A percentile compares a stretch with the other conserved stretches of the same genome.
Conservation (phyloP, 768 basidiomycete species). For the Suillus variegatus region DNA sequence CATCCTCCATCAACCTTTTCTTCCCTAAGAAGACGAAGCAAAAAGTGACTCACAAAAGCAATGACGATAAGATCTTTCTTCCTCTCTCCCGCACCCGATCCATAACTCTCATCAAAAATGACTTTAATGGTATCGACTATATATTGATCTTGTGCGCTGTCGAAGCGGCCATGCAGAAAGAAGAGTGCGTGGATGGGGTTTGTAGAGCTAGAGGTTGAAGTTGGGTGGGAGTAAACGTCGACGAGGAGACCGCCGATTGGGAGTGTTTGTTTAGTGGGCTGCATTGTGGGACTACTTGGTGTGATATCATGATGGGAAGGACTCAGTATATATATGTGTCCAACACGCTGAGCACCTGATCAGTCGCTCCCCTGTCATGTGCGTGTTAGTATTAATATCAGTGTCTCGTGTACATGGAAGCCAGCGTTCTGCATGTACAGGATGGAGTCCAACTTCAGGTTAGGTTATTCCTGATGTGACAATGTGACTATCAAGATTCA, state of each 20-base stretch:
- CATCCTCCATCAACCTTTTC: too few species aligned
- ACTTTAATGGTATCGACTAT: constrained; percentile 18
- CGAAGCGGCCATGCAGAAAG: constrained; percentile 28
- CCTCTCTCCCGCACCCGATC: constrained; percentile 8
- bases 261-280: neutral
- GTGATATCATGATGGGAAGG: too few species aligned
- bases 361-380: too few species aligned
- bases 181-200: constrained; percentile 29
- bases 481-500: too few species aligned
- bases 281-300: neutral
- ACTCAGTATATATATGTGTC: too few species aligned
- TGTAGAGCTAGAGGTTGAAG: neutral
- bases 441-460: too few species aligned
- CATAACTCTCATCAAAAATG: constrained; percentile 25
- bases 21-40: too few species aligned
- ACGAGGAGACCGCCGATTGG: constrained; percentile 28
- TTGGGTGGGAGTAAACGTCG: constrained; percentile 26
- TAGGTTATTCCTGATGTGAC: too few species aligned
- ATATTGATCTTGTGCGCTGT: constrained; percentile 7
- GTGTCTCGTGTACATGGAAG: too few species aligned
- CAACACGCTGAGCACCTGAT: too few species aligned
- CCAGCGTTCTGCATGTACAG: too few species aligned
- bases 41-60: constrained; percentile 22
- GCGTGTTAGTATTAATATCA: too few species aligned
- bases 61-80: constrained; percentile 29